Conservation (phyloP, 495 filamentous ascomycete species). For the Beverwykella pulmonaria region DNA sequence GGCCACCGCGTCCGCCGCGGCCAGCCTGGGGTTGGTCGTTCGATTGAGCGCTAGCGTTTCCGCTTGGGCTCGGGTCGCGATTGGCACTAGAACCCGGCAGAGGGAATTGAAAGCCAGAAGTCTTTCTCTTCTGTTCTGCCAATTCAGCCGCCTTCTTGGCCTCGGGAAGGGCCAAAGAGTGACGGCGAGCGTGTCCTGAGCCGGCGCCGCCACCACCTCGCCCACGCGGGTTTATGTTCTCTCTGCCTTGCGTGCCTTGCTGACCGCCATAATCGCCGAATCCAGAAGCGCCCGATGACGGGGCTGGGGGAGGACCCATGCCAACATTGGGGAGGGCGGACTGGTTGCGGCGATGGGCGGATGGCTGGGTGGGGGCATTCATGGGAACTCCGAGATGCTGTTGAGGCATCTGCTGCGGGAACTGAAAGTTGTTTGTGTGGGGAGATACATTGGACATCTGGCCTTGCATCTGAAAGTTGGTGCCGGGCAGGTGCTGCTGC, state of each 20-base stretch:
- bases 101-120: constrained; percentile 93
- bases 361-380: constrained; percentile 74
- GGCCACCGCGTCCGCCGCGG: constrained; percentile 56
- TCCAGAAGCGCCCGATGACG: constrained; percentile 91
- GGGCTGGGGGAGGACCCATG: constrained; percentile 92
- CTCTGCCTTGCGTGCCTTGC: constrained; percentile 60
- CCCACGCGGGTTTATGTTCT: constrained; percentile 71
- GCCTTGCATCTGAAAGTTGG: constrained; percentile 68
- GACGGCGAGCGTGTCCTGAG: constrained; percentile 86
- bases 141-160: constrained; percentile 97
- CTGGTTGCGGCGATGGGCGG: constrained; percentile 95
- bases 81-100: constrained; percentile 58
- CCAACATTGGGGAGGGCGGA: constrained; percentile 93
- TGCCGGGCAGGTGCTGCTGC: constrained; percentile 72
- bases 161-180: constrained; percentile 91
- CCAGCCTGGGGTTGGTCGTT: constrained; percentile 31
- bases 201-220: constrained; percentile 68
- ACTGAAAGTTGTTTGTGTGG: constrained; percentile 83
- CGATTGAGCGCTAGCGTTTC: constrained; percentile 48
- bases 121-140: constrained; percentile 94
- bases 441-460: constrained; percentile 77
- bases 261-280: constrained; percentile 74
- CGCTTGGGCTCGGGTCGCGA: constrained; percentile 52
- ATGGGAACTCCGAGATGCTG: constrained; percentile 67
- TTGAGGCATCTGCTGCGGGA: constrained; percentile 75